phyloP scores from a whole-genome alignment of 331 rosid genomes.

The Prunus yedoensis region DNA sequence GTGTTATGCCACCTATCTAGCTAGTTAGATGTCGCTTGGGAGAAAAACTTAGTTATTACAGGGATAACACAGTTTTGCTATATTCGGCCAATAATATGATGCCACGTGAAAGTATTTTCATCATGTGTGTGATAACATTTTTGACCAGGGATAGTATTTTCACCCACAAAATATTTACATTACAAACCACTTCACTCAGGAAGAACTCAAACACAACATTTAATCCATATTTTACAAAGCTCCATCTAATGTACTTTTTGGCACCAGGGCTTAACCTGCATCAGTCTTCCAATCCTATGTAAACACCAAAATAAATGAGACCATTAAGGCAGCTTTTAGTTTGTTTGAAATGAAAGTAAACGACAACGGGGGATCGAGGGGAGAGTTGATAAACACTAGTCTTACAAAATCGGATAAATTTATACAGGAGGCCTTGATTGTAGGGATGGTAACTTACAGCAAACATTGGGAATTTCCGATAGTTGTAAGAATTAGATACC shows the following conservation, averaged over 20 bases:
- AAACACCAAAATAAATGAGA: not conserved
- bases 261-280: not conserved
- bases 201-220: not conserved
- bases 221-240: not conserved
- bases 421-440: not conserved
- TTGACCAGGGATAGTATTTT: too few relatives aligned
- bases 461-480: constrained; percentile 95
- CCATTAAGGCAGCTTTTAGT: not conserved
- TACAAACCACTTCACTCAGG: constrained; percentile 23
- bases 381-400: not conserved
- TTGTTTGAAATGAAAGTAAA: too few relatives aligned
- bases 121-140: too few relatives aligned
- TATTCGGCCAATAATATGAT: too few relatives aligned
- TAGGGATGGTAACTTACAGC: constrained; percentile 56
- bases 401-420: too few relatives aligned
- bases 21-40: too few relatives aligned
- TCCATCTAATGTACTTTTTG: not conserved
- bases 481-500: constrained; percentile 35
- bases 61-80: too few relatives aligned
- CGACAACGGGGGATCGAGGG: too few relatives aligned
- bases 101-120: too few relatives aligned
- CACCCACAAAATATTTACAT: constrained; percentile 25
- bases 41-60: too few relatives aligned
- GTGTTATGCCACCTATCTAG: too few relatives aligned
- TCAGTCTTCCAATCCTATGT: constrained; percentile 3